Evolutionary conservation across 768 basidiomycete genomes (phyloP), one percentile per base, ranked within the genome.

Genomic region (Macrolepiota fuliginosa): DNA sequence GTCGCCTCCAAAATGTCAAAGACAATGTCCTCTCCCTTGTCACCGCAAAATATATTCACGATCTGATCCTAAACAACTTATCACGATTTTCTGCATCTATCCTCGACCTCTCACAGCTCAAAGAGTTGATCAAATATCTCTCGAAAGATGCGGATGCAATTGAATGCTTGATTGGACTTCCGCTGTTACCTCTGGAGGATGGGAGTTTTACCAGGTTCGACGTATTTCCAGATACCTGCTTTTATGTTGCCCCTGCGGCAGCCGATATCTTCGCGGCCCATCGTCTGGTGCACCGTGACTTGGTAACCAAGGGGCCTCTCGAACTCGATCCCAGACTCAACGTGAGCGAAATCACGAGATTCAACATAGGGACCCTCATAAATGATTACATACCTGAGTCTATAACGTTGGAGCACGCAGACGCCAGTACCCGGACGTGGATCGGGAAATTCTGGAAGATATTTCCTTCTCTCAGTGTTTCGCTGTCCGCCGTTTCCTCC

Each of bases 151-250:
- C 25, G 1, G 62, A 56, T 24, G 50, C 62, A n/a, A 32, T 63
- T 3, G 58, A 62, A 5, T 61, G 67, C 53, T 58, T 76, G 49
- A 55, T 76, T 7, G 77, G 69, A 0, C 68, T 80, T 49, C 67
- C 70, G 1, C 68, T 81, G 4, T 56, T 81, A 1, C 78, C 76
- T 5, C 68, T 81, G 13, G 69, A 74, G 24, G 65, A 78, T 61
- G 73, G 67, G 11, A 71, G 63, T 0, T 74, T 74, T 52, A 72
- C 66, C 0, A 63, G 58, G 2, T 68, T 80, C 9, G 62, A 69
- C 40, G 24, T 53, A 36, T 53, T 62, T 12, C 53, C 57, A 1
- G 54, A 27, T 9, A 19, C 54, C 2, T 71, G 72, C 56, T 78
- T 71, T 46, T 58, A 70, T 3, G 76, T 76, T 70, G 73, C 67